These are phyloP conservation scores for Globisporangium emineosum DNA, from an alignment of 352 stramenopile genomes.

Conservation along the genomic window DNA sequence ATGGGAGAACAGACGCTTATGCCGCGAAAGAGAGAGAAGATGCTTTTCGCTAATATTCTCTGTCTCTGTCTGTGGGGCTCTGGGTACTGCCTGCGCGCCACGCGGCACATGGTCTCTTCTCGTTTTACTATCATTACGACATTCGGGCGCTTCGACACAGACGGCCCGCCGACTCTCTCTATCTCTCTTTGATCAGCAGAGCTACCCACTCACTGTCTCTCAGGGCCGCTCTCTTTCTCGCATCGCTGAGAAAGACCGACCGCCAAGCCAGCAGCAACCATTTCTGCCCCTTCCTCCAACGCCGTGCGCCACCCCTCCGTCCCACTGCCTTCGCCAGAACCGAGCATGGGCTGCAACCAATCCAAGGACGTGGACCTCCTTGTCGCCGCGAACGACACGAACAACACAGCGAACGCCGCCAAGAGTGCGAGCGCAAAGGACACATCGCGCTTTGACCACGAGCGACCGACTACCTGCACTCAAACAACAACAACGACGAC, in stretches of 20 bases:
- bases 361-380: constrained; percentile 35
- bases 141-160: constrained; percentile 1
- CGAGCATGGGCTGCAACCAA: constrained; percentile 58
- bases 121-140: constrained; percentile 3
- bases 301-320: background rate
- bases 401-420: background rate
- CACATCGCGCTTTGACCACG: constrained; percentile 5
- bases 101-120: background rate
- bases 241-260: constrained; percentile 14
- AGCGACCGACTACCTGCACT: background rate
- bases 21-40: background rate
- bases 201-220: background rate
- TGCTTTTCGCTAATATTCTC: background rate
- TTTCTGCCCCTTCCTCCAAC: background rate
- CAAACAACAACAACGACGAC: constrained; percentile 1
- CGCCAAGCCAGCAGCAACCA: constrained; percentile 10
- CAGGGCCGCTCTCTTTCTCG: constrained; percentile 11
- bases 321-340: background rate
- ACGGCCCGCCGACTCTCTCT: background rate
- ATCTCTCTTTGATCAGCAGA: background rate
- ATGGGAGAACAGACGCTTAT: constrained; percentile 1
- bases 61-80: background rate
- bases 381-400: background rate
- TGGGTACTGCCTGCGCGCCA: background rate
- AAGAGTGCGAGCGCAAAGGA: constrained; percentile 1